Conservation (phyloP, 495 filamentous ascomycete genomes). For the Lasiosphaeris hirsuta region DNA sequence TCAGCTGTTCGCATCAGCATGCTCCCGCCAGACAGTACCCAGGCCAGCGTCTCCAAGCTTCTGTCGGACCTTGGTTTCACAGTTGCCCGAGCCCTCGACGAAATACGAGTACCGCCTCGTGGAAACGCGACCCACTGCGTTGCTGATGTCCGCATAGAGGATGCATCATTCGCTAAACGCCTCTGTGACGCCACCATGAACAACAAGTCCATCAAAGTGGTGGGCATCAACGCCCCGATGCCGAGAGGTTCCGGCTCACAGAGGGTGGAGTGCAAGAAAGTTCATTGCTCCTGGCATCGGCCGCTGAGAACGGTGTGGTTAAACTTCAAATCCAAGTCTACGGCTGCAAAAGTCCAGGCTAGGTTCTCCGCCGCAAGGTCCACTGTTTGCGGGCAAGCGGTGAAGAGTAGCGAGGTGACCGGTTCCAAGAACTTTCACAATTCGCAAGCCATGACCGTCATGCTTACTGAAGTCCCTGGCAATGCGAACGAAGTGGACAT, state of each 20-base stretch:
- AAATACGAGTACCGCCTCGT: constrained; percentile 10
- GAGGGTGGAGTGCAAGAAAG: constrained; percentile 29
- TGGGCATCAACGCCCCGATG: constrained; percentile 15
- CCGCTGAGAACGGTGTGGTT: constrained; percentile 26
- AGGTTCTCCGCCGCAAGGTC: constrained; percentile 18
- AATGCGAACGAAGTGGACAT: constrained; percentile 18
- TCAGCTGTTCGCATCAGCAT: constrained; percentile 27
- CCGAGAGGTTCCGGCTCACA: constrained; percentile 15
- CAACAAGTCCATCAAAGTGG: neutral
- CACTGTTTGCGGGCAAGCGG: constrained; percentile 9
- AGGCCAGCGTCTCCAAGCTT: constrained; percentile 9
- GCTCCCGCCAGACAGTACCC: constrained; percentile 21
- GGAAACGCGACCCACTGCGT: neutral
- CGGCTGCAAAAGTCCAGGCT: constrained; percentile 7
- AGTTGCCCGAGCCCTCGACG: neutral
- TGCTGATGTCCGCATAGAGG: constrained; percentile 24
- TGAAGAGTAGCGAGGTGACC: constrained; percentile 7
- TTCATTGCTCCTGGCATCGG: constrained; percentile 33
- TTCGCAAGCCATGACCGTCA: constrained; percentile 19
- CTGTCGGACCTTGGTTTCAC: constrained; percentile 12
- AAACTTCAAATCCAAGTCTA: constrained; percentile 16
- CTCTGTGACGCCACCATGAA: neutral
- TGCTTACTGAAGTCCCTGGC: constrained; percentile 24
- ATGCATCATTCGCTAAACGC: constrained; percentile 22
- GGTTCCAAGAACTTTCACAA: neutral